Evolutionary conservation across 2,329 filamentous ascomycete genomes (phyloP).

Genomic region (Myriosclerotinia duriaeana): DNA sequence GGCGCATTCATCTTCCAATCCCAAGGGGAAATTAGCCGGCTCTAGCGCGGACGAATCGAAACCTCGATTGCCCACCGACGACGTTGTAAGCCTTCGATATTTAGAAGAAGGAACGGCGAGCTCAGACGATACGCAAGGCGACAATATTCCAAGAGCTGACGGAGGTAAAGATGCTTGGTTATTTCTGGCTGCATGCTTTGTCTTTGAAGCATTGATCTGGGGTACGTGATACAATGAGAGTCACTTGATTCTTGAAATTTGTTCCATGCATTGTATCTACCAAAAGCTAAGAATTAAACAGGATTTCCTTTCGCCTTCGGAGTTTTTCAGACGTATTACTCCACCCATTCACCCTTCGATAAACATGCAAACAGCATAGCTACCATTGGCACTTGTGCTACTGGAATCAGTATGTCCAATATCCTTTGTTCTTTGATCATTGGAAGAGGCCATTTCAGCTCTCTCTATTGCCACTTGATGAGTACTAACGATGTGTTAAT

Average conservation of each 20-base stretch:
- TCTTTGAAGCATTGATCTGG: slow-evolving; percentile 55
- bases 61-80: not conserved
- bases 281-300: slow-evolving; percentile 25
- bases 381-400: slow-evolving; percentile 44
- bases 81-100: not conserved
- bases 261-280: not conserved
- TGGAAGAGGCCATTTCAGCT: no score
- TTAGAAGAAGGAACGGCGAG: not conserved
- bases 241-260: not conserved
- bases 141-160: slow-evolving; percentile 45
- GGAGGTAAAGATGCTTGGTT: slow-evolving; percentile 52
- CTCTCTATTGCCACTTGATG: not conserved
- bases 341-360: slow-evolving; percentile 42
- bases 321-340: slow-evolving; percentile 48
- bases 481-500: not conserved
- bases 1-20: not conserved
- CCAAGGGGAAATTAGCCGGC: not conserved
- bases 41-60: not conserved
- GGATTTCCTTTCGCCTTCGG: slow-evolving; percentile 44
- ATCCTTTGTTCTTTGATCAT: not conserved
- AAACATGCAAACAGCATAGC: slow-evolving; percentile 45
- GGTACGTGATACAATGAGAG: slow-evolving; percentile 40
- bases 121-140: not conserved
- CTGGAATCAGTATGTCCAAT: slow-evolving; percentile 29
- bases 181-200: slow-evolving; percentile 51